A percentile compares a stretch with the other conserved stretches of the same genome.
These are phyloP conservation scores for Colletotrichum godetiae DNA, from an alignment of 2,329 filamentous ascomycete species.

Conservation along the genomic window DNA sequence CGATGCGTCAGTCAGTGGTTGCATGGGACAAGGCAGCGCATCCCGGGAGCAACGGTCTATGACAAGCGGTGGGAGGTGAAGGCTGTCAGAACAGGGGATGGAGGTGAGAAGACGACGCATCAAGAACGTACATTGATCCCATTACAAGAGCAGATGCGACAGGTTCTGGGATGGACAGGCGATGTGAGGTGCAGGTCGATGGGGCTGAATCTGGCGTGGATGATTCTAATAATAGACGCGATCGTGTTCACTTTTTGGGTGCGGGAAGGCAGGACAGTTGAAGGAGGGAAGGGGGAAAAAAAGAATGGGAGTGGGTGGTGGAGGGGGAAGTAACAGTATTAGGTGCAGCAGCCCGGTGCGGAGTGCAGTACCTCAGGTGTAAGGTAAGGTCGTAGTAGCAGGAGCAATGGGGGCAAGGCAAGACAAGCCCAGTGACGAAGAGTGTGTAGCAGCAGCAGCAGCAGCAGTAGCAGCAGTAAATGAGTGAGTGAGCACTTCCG, in stretches of 20 bases:
- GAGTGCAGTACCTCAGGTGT: neutral
- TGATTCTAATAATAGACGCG: conserved; percentile 64
- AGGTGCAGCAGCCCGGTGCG: conserved; percentile 1
- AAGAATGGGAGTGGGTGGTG: conserved; percentile 23
- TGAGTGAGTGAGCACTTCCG: neutral
- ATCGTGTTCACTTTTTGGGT: conserved; percentile 53
- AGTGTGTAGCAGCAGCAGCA: neutral
- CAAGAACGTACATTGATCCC: conserved; percentile 38
- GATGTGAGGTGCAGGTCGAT: conserved; percentile 52
- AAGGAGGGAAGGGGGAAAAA: conserved; percentile 37
- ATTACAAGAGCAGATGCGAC: conserved; percentile 37
- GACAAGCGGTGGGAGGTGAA: conserved; percentile 14
- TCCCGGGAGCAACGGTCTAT: conserved; percentile 20
- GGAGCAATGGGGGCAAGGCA: neutral
- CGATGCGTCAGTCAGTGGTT: conserved; percentile 28
- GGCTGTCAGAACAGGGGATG: conserved; percentile 24
- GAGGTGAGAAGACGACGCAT: conserved; percentile 15
- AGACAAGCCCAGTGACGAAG: neutral
- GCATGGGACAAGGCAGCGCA: conserved; percentile 20
- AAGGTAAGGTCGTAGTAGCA: conserved; percentile 5
- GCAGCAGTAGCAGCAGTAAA: neutral
- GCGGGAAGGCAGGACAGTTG: conserved; percentile 39
- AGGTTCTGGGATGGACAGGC: conserved; percentile 41
- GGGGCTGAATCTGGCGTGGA: conserved; percentile 63
- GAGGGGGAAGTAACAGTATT: conserved; percentile 21